A percentile compares a stretch with the other conserved stretches of the same genome.
Conservation (phyloP, 2,329 filamentous ascomycete species). For the Monosporascus sp. region DNA sequence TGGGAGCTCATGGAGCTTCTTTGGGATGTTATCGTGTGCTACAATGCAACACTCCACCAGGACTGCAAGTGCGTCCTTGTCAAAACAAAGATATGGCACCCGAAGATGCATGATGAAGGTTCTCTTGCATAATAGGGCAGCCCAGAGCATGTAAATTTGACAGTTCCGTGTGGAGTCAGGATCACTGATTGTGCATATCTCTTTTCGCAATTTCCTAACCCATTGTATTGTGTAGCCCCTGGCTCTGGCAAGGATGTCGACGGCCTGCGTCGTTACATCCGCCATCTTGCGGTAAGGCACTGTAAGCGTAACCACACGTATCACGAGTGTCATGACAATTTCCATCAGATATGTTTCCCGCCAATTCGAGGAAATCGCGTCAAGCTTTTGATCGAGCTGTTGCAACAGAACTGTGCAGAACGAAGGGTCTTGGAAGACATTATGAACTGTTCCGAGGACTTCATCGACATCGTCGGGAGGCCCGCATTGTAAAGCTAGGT, state of each 20-base stretch:
- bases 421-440: conserved; percentile 37
- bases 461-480: conserved; percentile 29
- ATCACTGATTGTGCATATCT: conserved; percentile 35
- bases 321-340: conserved; percentile 43
- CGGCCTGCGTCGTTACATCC: conserved; percentile 9
- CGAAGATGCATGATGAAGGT: conserved; percentile 24
- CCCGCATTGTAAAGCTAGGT: conserved; percentile 51
- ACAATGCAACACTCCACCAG: conserved; percentile 20
- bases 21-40: conserved; percentile 41
- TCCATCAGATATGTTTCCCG: conserved; percentile 55
- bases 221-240: conserved; percentile 42
- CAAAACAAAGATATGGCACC: background rate
- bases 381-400: conserved; percentile 39
- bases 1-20: conserved; percentile 29
- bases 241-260: conserved; percentile 32
- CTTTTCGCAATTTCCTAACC: conserved; percentile 40
- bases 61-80: conserved; percentile 8
- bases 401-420: conserved; percentile 44
- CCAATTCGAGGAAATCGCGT: conserved; percentile 48
- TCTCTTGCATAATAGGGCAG: conserved; percentile 48
- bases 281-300: conserved; percentile 1
- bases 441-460: conserved; percentile 40
- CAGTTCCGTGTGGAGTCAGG: conserved; percentile 30
- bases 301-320: conserved; percentile 31
- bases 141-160: conserved; percentile 43